Conservation (phyloP, 1,139 yeast species). For the Hemisphaericaspora xylofermentans region DNA sequence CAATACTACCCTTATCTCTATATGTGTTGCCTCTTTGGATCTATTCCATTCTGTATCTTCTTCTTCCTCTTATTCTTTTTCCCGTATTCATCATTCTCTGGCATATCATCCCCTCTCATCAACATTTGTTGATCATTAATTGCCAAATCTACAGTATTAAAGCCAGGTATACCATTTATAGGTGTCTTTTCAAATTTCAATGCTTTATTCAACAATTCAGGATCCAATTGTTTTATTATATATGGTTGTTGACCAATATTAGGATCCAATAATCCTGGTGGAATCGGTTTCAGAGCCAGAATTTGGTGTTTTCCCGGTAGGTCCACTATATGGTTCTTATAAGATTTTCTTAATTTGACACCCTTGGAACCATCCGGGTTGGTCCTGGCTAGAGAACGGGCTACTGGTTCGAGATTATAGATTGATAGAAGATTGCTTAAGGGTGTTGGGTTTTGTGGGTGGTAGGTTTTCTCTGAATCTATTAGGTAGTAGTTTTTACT, state of each 20-base stretch:
- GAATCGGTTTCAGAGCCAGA: slow-evolving; percentile 54
- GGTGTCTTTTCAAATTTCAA: slow-evolving; percentile 68
- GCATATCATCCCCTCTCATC: slow-evolving; percentile 44
- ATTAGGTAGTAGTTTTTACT: slow-evolving; percentile 23
- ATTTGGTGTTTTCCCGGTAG: slow-evolving; percentile 78
- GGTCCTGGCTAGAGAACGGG: slow-evolving; percentile 81
- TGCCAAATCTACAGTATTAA: slow-evolving; percentile 68
- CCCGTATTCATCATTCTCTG: slow-evolving; percentile 38
- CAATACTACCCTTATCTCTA: slow-evolving; percentile 11
- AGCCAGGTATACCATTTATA: slow-evolving; percentile 75
- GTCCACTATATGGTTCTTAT: slow-evolving; percentile 86
- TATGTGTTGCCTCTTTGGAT: slow-evolving; percentile 40
- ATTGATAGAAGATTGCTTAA: slow-evolving; percentile 64
- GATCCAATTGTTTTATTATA: slow-evolving; percentile 50
- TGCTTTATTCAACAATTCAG: slow-evolving; percentile 48
- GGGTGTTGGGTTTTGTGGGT: slow-evolving; percentile 64
- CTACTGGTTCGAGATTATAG: slow-evolving; percentile 66
- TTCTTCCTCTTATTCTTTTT: slow-evolving; percentile 35
- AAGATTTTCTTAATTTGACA: slow-evolving; percentile 86
- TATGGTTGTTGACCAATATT: slow-evolving; percentile 38
- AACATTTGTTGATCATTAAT: slow-evolving; percentile 52
- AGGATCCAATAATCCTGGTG: slow-evolving; percentile 55
- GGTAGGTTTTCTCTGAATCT: slow-evolving; percentile 29
- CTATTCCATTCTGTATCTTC: slow-evolving; percentile 31
- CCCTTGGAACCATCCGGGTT: slow-evolving; percentile 89